phyloP scores from a whole-genome alignment of 441 rosid species.

The Isatis lusitanica region DNA sequence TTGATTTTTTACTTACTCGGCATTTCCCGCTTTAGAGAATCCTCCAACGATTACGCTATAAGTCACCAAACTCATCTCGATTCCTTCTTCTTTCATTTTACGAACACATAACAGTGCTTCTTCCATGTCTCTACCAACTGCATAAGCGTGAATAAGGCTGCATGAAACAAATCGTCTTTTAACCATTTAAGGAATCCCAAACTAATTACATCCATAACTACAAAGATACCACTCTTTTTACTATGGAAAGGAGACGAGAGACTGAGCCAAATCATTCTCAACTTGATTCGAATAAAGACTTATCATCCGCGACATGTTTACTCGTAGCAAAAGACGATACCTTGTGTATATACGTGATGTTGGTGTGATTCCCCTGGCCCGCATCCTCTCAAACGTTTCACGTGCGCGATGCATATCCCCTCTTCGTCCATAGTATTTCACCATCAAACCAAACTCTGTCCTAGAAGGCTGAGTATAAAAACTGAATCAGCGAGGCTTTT shows the following conservation, averaged over 20 bases:
- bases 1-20: conserved; percentile 63
- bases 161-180: conserved; percentile 56
- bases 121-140: conserved; percentile 98
- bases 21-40: conserved; percentile 74
- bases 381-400: conserved; percentile 88
- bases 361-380: conserved; percentile 89
- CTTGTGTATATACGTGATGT: conserved; percentile 86
- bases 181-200: conserved; percentile 35
- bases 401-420: conserved; percentile 98
- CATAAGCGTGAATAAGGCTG: conserved; percentile 99
- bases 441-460: conserved; percentile 94
- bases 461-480: conserved; percentile 75
- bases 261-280: background rate
- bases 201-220: conserved; percentile 2
- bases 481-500: background rate
- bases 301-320: background rate
- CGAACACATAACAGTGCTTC: conserved; percentile 91
- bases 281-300: background rate
- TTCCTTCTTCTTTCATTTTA: conserved; percentile 91
- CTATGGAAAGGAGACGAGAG: background rate
- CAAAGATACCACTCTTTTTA: background rate
- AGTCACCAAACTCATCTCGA: conserved; percentile 89
- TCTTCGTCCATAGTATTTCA: conserved; percentile 87
- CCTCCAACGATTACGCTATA: conserved; percentile 79
- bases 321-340: conserved; percentile 41